Conservation (phyloP, 2,329 filamentous ascomycete genomes). For the Ambrosiella cleistominuta region DNA sequence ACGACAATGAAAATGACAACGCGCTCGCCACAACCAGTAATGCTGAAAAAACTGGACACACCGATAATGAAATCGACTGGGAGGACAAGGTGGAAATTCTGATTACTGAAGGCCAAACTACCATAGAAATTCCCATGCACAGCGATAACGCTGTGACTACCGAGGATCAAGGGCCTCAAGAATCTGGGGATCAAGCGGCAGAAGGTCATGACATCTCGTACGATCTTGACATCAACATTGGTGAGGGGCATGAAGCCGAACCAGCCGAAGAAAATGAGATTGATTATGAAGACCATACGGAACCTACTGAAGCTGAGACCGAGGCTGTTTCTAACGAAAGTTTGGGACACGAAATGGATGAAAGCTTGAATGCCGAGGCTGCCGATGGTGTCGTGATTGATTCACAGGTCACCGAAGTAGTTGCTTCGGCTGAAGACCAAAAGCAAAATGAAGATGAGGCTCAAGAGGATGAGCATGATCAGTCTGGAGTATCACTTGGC, state of each 20-base stretch:
- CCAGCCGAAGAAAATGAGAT: constrained; percentile 12
- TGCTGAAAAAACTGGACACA: not conserved
- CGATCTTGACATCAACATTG: constrained; percentile 7
- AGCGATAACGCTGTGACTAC: not conserved
- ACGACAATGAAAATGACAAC: constrained; percentile 16
- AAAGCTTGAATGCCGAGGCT: constrained; percentile 13
- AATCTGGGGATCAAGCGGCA: not conserved
- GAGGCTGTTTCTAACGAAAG: not conserved
- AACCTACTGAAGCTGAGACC: not conserved
- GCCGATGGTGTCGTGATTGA: constrained; percentile 17
- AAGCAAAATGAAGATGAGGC: not conserved
- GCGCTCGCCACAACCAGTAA: not conserved
- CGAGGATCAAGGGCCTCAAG: not conserved
- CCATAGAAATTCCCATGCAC: not conserved
- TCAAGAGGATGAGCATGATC: constrained; percentile 14
- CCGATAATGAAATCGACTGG: constrained; percentile 12
- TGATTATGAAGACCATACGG: constrained; percentile 13
- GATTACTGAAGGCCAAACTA: not conserved
- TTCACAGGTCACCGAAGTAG: constrained; percentile 19
- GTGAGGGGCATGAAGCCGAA: not conserved
- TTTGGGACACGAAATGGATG: constrained; percentile 15
- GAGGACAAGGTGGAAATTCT: constrained; percentile 3
- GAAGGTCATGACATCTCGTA: constrained; percentile 8
- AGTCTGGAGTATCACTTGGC: constrained; percentile 11
- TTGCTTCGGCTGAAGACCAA: constrained; percentile 10